A percentile compares a stretch with the other conserved stretches of the same genome.
Evolutionary conservation across 192 early-diverging fungal genomes (phyloP).

Genomic region (Podila clonocystis): DNA sequence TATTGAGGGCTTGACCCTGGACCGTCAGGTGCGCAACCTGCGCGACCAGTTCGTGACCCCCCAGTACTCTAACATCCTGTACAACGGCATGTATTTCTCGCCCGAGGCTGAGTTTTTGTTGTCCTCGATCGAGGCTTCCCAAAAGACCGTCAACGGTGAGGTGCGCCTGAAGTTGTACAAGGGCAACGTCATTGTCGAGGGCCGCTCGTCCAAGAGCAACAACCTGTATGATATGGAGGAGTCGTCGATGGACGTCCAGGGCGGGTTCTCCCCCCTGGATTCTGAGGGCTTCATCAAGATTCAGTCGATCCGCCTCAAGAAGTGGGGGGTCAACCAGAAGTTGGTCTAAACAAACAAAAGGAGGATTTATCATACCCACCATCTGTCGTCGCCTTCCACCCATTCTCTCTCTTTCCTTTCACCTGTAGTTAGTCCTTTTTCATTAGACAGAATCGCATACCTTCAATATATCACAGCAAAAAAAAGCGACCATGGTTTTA

Average conservation of each 20-base stretch:
- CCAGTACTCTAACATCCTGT: constrained; percentile 79
- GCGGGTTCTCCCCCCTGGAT: constrained; percentile 91
- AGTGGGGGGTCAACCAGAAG: constrained; percentile 65
- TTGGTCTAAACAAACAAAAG: constrained; percentile 18
- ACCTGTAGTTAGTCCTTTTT: no score
- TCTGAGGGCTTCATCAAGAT: constrained; percentile 99
- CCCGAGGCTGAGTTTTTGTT: constrained; percentile 94
- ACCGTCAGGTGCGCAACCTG: constrained; percentile 94
- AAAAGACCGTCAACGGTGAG: constrained; percentile 89
- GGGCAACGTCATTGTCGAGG: constrained; percentile 90
- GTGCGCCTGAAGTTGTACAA: constrained; percentile 98
- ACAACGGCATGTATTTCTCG: constrained; percentile 98
- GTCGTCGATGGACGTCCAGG: constrained; percentile 94
- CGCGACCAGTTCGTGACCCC: constrained; percentile 92
- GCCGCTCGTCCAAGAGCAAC: constrained; percentile 81
- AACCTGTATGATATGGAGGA: constrained; percentile 96
- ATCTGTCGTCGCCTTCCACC: no score
- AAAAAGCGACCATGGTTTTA: no score
- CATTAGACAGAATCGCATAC: no score
- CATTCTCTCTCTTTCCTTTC: no score
- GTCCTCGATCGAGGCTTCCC: constrained; percentile 82
- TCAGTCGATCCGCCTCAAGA: constrained; percentile 94
- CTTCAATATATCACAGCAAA: no score
- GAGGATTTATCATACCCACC: no score
- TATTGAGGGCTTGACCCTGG: constrained; percentile 93